Base-by-base conservation (phyloP, 2,329 filamentous ascomycete species). In the Microdochium trichocladiopsis region DNA sequence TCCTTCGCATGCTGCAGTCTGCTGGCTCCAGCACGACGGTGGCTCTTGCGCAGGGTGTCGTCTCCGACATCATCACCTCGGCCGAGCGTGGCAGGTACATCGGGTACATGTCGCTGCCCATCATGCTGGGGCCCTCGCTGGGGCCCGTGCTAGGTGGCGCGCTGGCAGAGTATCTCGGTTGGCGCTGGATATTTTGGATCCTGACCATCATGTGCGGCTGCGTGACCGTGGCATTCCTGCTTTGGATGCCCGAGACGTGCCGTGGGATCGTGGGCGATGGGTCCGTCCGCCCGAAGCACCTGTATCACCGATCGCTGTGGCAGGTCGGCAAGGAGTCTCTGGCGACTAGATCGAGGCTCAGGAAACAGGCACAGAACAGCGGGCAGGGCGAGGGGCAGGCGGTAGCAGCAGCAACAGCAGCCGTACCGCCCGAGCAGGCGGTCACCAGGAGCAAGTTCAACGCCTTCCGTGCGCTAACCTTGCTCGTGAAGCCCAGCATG, bases 11-110 rank as follows among this genome's bases (percentile, higher is more conserved):
- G 60, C 54, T 81, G 2, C 78, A 82, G 53, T 77, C 73, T 9
- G 69, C 72, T 0, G 78, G 80, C 0, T 77, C 73, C 48, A 77
- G 73, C 51, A 76, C 77, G 1, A 82, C 79, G 0, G 70, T 83
- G 16, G 75, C 82, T 0, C 66, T 86, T 1, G 66, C 63, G 49
- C 63, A 67, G 41, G 81, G 75, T 0, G 74, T 84, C 1, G 75
- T 85, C 2, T 75, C 76, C 1, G 83, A 86, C 56, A 68, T 83
- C 2, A 71, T 76, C 1, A 81, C 79, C 0, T 74, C 75, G 2
- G 72, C 74, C 0, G 81, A 86, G 59, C 70, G 82, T 50, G 79
- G 79, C 16, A 66, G 70, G 16, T 79, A 79, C 56, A 73, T 83
- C 48, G 78, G 70, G 31, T 76, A 70, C 60, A 74, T 69, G 41